phyloP scores from a whole-genome alignment of 2,329 filamentous ascomycete species.

The Thielaviopsis euricoi region DNA sequence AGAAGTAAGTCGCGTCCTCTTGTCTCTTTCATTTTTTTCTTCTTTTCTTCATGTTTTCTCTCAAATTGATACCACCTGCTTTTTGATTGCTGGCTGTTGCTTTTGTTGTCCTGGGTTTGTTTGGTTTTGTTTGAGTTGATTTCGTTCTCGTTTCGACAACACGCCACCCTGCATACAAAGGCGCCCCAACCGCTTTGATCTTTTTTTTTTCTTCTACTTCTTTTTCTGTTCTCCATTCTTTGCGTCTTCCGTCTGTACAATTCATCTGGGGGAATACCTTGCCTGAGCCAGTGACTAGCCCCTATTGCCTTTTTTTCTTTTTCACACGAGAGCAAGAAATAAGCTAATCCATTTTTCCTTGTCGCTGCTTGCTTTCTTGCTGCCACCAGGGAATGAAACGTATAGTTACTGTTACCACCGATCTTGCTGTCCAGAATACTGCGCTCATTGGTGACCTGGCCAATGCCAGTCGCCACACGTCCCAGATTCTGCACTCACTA shows the following conservation, averaged over 20 bases:
- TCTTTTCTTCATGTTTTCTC: background rate
- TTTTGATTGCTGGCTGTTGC: background rate
- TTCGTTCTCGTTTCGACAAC: constrained; percentile 22
- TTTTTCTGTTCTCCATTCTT: background rate
- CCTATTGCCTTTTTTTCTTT: background rate
- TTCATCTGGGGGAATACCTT: background rate
- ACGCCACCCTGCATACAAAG: constrained; percentile 15
- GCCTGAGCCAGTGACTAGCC: background rate
- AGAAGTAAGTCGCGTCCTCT: constrained; percentile 17
- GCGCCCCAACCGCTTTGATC: constrained; percentile 5
- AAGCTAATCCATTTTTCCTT: background rate
- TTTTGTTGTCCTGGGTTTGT: background rate
- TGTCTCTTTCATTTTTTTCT: background rate
- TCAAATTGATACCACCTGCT: too few species aligned
- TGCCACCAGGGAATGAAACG: constrained; percentile 1
- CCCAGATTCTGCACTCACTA: constrained; percentile 25
- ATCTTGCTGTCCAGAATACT: constrained; percentile 24
- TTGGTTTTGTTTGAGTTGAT: constrained; percentile 10
- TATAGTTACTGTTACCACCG: constrained; percentile 24
- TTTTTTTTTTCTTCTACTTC: too few species aligned
- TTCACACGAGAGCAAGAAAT: background rate
- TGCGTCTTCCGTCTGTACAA: background rate
- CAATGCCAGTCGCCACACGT: constrained; percentile 23
- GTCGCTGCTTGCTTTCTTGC: background rate
- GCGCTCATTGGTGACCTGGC: constrained; percentile 22